Evolutionary conservation across 225 moss, liverwort and hornwort genomes (phyloP).

Genomic region (Rhytidiadelphus loreus): DNA sequence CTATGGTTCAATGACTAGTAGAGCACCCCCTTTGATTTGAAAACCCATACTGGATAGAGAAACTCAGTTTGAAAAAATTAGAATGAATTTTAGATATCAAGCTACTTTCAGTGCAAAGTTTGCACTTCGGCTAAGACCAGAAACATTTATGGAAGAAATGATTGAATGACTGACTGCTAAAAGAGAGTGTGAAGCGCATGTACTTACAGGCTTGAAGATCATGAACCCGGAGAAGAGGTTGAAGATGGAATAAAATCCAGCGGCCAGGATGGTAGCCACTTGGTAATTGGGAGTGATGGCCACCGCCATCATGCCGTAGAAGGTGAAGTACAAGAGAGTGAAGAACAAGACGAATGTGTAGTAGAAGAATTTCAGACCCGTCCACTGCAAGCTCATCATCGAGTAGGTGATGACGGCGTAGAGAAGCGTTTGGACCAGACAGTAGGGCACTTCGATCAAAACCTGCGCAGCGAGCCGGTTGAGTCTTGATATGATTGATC

Average conservation of each 20-base stretch:
- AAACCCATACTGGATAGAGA: background rate
- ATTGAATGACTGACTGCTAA: too few relatives aligned
- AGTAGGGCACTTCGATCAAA: conserved; percentile 35
- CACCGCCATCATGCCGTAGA: conserved; percentile 57
- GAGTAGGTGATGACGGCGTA: conserved; percentile 27
- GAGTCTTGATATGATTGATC: background rate
- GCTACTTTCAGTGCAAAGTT: background rate
- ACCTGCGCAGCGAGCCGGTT: conserved; percentile 9
- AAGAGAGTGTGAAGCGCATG: too few relatives aligned
- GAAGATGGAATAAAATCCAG: conserved; percentile 48
- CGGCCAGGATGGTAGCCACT: conserved; percentile 22
- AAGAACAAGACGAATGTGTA: conserved; percentile 23
- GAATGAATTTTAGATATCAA: background rate
- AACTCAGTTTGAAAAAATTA: background rate
- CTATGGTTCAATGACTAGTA: background rate
- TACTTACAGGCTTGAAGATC: conserved; percentile 37
- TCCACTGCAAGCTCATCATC: conserved; percentile 38
- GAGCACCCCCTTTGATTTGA: background rate
- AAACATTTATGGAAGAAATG: background rate
- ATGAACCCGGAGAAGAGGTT: conserved; percentile 58
- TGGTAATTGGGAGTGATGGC: conserved; percentile 40
- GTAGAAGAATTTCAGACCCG: conserved; percentile 26
- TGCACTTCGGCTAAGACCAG: background rate
- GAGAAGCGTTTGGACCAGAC: conserved; percentile 10
- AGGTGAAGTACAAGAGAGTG: conserved; percentile 33